phyloP scores from a whole-genome alignment of 176 grass and related monocot species.

The Phragmites australis region DNA sequence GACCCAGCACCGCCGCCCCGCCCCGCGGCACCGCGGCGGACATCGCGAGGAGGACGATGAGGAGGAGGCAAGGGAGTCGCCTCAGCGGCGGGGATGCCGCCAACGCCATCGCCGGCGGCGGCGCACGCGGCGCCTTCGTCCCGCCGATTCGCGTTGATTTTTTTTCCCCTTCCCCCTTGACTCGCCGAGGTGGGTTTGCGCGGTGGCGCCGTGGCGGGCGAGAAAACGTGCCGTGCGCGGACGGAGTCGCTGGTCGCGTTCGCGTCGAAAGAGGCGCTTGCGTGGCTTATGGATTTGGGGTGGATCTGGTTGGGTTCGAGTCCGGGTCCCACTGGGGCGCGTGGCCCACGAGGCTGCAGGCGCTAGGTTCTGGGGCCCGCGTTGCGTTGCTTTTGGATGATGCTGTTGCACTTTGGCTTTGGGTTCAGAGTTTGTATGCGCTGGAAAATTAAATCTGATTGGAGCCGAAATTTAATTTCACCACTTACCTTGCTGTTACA shows the following conservation, averaged over 20 bases:
- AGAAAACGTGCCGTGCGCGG: conserved; percentile 33
- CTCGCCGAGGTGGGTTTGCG: conserved; percentile 12
- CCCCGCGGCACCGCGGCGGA: conserved; percentile 31
- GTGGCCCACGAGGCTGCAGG: neutral
- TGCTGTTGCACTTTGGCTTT: no score
- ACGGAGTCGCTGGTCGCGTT: conserved; percentile 20
- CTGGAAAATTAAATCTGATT: no score
- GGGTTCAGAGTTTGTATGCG: no score
- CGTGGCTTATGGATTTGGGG: conserved; percentile 17
- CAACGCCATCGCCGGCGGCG: conserved; percentile 32
- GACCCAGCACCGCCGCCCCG: conserved; percentile 34
- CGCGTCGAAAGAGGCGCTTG: neutral
- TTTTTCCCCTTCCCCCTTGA: neutral
- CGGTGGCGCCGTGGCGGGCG: neutral
- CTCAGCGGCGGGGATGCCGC: conserved; percentile 13
- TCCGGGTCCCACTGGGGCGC: neutral
- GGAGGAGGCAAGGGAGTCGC: neutral
- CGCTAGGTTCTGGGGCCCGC: no score
- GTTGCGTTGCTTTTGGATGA: no score
- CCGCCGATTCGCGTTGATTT: neutral
- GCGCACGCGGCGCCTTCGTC: neutral
- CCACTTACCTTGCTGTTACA: no score
- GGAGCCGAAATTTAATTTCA: no score
- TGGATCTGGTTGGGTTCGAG: conserved; percentile 4
- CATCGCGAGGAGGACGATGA: conserved; percentile 4